Evolutionary conservation across 2,329 filamentous ascomycete genomes (phyloP).

Genomic region (Colletotrichum siamense): DNA sequence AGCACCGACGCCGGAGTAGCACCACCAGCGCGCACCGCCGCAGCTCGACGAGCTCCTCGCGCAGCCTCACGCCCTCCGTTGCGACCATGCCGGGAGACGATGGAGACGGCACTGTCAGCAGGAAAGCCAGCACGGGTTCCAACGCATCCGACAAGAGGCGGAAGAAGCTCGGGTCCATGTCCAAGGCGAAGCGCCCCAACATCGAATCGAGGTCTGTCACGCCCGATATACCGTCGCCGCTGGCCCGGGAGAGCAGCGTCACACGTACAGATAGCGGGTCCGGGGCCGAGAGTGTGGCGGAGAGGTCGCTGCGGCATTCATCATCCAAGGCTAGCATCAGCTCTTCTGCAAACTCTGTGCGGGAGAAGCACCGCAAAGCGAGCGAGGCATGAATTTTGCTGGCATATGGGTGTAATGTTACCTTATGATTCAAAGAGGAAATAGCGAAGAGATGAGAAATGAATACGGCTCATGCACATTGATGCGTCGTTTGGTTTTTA

Average conservation of each 20-base stretch:
- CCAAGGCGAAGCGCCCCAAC: constrained; percentile 48
- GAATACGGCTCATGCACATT: background rate
- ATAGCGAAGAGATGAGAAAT: constrained; percentile 13
- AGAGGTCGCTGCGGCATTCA: constrained; percentile 14
- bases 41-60: constrained; percentile 56
- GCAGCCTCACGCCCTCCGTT: constrained; percentile 57
- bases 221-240: constrained; percentile 59
- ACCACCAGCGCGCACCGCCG: constrained; percentile 52
- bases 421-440: constrained; percentile 1
- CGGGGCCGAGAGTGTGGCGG: constrained; percentile 3
- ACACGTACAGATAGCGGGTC: constrained; percentile 22
- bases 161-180: constrained; percentile 48
- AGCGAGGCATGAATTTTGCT: constrained; percentile 5
- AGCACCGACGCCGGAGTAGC: constrained; percentile 52
- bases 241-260: constrained; percentile 53
- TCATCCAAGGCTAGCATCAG: constrained; percentile 16
- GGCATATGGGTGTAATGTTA: background rate
- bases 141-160: constrained; percentile 55
- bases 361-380: constrained; percentile 13
- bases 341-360: constrained; percentile 7
- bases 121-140: constrained; percentile 54
- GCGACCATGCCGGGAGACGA: constrained; percentile 28
- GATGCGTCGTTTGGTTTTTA: too few species aligned
- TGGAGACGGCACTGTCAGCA: constrained; percentile 40
- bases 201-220: constrained; percentile 59